A percentile compares a stretch with the other conserved stretches of the same genome.
Conservation (phyloP, 352 stramenopile species). For the Pythium plurisporium region DNA sequence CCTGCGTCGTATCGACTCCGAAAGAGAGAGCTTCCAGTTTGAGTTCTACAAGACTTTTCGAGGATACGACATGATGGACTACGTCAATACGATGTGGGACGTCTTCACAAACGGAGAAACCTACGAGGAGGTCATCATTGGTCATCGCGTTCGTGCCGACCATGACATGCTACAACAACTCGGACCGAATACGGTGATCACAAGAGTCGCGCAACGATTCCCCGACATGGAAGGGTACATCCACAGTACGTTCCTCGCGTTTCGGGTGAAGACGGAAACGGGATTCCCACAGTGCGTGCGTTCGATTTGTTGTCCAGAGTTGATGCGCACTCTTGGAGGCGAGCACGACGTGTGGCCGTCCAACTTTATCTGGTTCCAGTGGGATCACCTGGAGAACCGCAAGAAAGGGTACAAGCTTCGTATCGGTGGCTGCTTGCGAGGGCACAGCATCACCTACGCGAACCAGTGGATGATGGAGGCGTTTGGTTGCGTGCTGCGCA, state of each 20-base stretch:
- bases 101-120: background rate
- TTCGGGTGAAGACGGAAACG: background rate
- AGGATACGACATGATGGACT: background rate
- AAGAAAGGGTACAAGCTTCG: background rate
- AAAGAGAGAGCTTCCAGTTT: background rate
- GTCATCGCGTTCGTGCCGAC: background rate
- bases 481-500: background rate
- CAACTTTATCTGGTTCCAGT: background rate
- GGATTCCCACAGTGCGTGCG: background rate
- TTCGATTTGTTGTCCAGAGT: background rate
- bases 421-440: background rate
- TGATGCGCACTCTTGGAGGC: background rate
- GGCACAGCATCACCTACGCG: background rate
- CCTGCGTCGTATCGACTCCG: background rate
- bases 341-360: background rate
- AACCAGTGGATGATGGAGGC: background rate
- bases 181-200: background rate
- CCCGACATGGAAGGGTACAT: background rate
- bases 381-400: background rate
- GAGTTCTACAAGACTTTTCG: conserved; percentile 8
- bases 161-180: background rate
- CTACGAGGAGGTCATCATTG: background rate
- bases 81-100: conserved; percentile 1
- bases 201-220: background rate
- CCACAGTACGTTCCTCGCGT: background rate